Conservation (phyloP, 208 protist species). For the Trypanosomatidae sp. region DNA sequence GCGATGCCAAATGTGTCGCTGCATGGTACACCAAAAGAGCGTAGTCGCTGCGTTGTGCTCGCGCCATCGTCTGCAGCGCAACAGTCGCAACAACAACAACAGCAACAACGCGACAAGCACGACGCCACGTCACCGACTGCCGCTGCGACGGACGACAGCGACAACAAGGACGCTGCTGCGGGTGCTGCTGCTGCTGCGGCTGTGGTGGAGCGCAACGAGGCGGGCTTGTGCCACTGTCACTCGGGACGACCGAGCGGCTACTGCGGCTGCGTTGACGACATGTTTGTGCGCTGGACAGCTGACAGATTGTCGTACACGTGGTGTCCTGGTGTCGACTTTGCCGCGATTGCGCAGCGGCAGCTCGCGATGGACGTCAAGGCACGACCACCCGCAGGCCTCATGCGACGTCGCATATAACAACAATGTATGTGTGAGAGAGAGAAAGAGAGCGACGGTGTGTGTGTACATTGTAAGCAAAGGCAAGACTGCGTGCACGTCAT, state of each 20-base stretch:
- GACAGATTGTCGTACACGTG: conserved; percentile 66
- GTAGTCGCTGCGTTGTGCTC: background rate
- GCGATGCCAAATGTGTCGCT: conserved; percentile 45
- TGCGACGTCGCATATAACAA: too few species aligned
- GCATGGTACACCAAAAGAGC: conserved; percentile 11
- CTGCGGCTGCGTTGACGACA: conserved; percentile 85
- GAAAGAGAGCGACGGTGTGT: too few species aligned
- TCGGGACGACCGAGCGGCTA: conserved; percentile 38
- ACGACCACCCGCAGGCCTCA: too few species aligned
- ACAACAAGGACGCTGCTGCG: background rate
- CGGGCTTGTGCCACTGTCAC: conserved; percentile 41
- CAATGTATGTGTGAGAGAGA: too few species aligned
- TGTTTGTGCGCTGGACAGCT: conserved; percentile 67
- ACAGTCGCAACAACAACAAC: background rate
- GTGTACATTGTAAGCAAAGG: too few species aligned
- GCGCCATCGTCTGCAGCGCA: too few species aligned
- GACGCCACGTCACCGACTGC: background rate
- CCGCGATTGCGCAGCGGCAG: conserved; percentile 8
- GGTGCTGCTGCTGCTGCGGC: background rate
- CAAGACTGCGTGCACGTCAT: too few species aligned
- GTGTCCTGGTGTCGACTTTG: conserved; percentile 49
- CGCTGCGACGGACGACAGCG: background rate
- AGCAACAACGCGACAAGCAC: background rate
- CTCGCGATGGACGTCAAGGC: too few species aligned
- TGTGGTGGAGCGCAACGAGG: background rate